Evolutionary conservation across 495 filamentous ascomycete species (phyloP), one percentile per base, ranked within the genome.

Genomic region (Trichocladium antarcticum): DNA sequence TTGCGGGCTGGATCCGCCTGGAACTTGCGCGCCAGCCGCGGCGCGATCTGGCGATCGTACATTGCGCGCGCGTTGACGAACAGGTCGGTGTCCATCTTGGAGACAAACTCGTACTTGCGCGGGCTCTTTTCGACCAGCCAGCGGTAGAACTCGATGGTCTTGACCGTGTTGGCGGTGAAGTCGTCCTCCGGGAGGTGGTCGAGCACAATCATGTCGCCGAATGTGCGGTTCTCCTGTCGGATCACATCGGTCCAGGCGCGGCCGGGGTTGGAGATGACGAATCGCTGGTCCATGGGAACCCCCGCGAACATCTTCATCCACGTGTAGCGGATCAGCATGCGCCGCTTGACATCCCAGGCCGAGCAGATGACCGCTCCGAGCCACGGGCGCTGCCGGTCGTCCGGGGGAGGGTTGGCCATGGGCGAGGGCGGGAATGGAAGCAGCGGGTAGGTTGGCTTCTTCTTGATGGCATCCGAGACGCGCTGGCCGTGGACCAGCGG

Each of bases 31-130:
- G 9, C 17, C 32, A 46, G 0, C 1, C 44, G 32, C 14, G 44
- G 44, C 4, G 27, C 20, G 14, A 46, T 7, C 44, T 46, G 22
- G 19, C 20, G 31, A 15, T 37, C 21, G 14, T 17, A 46, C 12
- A 27, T 27, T 7, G 19, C 44, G 17, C 34, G 19, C 1, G 44
- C 44, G 12, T 46, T 46, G 31, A 46, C 14, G 12, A 35, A 46
- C 7, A 46, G 44, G 32, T 46, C 44, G 1, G 44, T 46, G 44
- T 46, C 44, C 44, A 46, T 46, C 20, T 46, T 46, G 44, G 44
- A 46, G 12, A 46, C 44, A 17, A 46, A 46, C 34, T 46, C 32
- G 20, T 46, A 46, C 20, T 46, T 46, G 1, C 32, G 32, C 1
- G 44, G 44, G 32, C 20, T 24, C 32, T 46, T 46, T 10, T 46